Base-by-base conservation (phyloP, 345 rosid species). In the Aethionema arabicum region DNA sequence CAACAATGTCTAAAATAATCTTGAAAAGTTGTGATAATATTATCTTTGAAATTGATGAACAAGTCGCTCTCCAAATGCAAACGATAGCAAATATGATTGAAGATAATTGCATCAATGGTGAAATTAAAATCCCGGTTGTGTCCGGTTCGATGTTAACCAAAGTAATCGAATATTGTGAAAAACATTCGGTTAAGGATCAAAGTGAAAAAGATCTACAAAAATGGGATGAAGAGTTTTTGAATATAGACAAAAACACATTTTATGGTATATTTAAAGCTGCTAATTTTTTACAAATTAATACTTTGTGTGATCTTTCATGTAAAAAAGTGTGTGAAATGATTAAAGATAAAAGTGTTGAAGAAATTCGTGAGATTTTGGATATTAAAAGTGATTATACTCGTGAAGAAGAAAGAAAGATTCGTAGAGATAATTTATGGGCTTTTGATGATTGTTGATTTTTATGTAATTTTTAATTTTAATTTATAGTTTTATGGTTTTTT, bases 141-240 rank as follows among this genome's bases (percentile, higher is more conserved):
- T 70, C 71, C 1, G 52, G 87, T 64, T 45, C 64, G 71, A 81
- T 70, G 70, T 77, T 88, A 31, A 55, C 83, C 36, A 78, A 36
- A 74, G 85, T 86, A 21, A 77, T 85, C 40, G 90, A 82, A 74
- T 88, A 84, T 68, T 78, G 84, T 76, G 74, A 70, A 56, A 83
- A 79, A 55, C 96, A 85, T 57, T 21, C 27, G 27, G 27, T 21
- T 21, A 21, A 21, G 27, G 27, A 21, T 2, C 27, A 61, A 4
- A 40, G 13, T n/a, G 83, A 72, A 1, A 83, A 76, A 0, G 79
- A 74, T 0, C 63, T 82, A 52, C 76, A 75, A 69, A 33, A 32
- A 37, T 86, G 84, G 84, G 93, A 88, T 57, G 65, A 80, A 11
- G 83, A 84, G 0, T 88, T 88, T 68, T 64, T 81, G 77, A 65